phyloP scores from a whole-genome alignment of 805 yeast species.

The Schwanniomyces yamadae region DNA sequence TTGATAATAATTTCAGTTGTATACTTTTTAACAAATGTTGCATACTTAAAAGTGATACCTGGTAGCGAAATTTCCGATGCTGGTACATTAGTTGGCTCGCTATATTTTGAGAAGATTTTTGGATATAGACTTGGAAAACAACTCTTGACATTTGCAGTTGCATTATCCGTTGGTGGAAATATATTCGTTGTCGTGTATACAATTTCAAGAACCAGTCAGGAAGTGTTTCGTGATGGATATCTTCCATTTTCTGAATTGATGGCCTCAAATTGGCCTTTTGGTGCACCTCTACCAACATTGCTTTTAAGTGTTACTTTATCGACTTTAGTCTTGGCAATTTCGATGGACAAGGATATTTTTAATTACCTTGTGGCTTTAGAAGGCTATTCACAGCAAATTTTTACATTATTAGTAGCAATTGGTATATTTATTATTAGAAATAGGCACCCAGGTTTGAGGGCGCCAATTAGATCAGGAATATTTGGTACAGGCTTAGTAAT shows the following conservation, averaged over 20 bases:
- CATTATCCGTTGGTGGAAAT: conserved; percentile 62
- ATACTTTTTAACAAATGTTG: conserved; percentile 52
- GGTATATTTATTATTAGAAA: conserved; percentile 57
- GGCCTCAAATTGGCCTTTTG: conserved; percentile 56
- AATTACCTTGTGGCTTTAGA: conserved; percentile 52
- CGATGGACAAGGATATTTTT: conserved; percentile 52
- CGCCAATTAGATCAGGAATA: conserved; percentile 52
- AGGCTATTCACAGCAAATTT: conserved; percentile 50
- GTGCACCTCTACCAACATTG: conserved; percentile 56
- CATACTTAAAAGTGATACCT: conserved; percentile 55
- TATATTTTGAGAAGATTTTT: conserved; percentile 54
- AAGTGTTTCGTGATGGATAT: conserved; percentile 61
- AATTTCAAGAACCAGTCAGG: conserved; percentile 62
- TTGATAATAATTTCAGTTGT: conserved; percentile 47
- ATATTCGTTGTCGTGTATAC: conserved; percentile 61
- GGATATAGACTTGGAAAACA: conserved; percentile 54
- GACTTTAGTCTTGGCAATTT: conserved; percentile 33
- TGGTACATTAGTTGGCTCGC: conserved; percentile 59
- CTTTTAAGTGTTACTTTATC: conserved; percentile 43
- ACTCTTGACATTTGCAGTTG: conserved; percentile 55
- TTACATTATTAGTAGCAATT: conserved; percentile 50
- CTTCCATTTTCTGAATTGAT: conserved; percentile 51
- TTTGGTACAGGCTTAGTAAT: conserved; percentile 49
- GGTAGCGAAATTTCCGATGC: conserved; percentile 52
- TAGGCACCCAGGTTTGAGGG: conserved; percentile 46